These are phyloP conservation scores for Pseudogymnoascus sp. DNA, from an alignment of 2,329 filamentous ascomycete genomes.

Conservation along the genomic window DNA sequence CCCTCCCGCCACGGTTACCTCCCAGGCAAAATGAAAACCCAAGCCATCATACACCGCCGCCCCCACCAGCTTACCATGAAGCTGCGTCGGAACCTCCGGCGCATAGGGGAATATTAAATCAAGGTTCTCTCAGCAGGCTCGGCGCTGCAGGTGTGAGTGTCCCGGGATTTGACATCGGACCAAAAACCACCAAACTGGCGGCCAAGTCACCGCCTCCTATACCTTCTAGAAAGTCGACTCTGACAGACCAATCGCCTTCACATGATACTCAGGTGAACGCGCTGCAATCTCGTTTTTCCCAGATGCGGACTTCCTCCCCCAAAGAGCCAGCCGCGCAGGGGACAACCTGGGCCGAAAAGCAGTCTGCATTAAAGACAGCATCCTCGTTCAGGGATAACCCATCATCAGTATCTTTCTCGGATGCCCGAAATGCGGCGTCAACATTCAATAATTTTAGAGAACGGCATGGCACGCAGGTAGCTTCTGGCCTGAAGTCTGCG, in stretches of 20 bases:
- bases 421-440: slow-evolving; percentile 44
- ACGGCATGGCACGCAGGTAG: slow-evolving; percentile 53
- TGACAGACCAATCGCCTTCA: slow-evolving; percentile 15
- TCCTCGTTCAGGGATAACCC: slow-evolving; percentile 45
- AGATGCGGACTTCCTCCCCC: slow-evolving; percentile 29
- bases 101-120: slow-evolving; percentile 30
- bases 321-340: slow-evolving; percentile 33
- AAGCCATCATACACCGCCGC: slow-evolving; percentile 30
- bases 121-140: slow-evolving; percentile 49
- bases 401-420: slow-evolving; percentile 44
- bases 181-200: slow-evolving; percentile 26
- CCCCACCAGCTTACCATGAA: slow-evolving; percentile 34
- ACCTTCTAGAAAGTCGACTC: slow-evolving; percentile 17
- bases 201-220: slow-evolving; percentile 31
- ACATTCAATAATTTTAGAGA: slow-evolving; percentile 54
- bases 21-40: slow-evolving; percentile 37
- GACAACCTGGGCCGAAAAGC: slow-evolving; percentile 49
- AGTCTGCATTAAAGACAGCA: slow-evolving; percentile 47
- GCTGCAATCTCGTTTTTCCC: slow-evolving; percentile 32
- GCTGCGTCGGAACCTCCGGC: slow-evolving; percentile 24
- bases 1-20: slow-evolving; percentile 55
- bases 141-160: slow-evolving; percentile 59
- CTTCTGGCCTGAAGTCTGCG: slow-evolving; percentile 42
- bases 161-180: slow-evolving; percentile 57
- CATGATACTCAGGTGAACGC: slow-evolving; percentile 28